Evolutionary conservation across 225 moss, liverwort and hornwort genomes (phyloP), one percentile per base, ranked within the genome.

Genomic region (Bryum argenteum): DNA sequence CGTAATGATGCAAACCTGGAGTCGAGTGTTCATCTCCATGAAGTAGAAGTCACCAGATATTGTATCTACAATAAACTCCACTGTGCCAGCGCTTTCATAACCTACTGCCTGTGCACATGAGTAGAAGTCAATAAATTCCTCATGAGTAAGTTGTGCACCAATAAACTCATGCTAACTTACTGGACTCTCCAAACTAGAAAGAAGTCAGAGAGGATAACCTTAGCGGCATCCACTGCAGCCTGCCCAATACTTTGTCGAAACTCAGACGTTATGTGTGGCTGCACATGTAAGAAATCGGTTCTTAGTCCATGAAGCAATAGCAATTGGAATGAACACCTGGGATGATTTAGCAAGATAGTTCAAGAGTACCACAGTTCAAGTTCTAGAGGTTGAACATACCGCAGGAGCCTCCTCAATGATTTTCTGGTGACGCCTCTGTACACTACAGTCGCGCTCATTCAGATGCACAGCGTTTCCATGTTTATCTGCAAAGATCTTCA

Each of bases 1-100:
- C 6, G 21, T 24, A 56, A 64, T 56, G 11, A 26, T 43, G 63
- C 51, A 12, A 63, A 93, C 96, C 92, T 98, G 97, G 23, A 98
- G 92, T 38, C 97, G 92, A 65, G 97, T 98, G 76, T 98, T 98
- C 92, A 98, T 98, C 76, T 94, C 97, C 97, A 98, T 98, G 82
- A 98, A 98, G 71, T 89, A 98, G 64, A 98, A 98, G 5, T 91
- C 74, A 57, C 89, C 92, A 13, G 92, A 85, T 8, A 89, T 39
- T 24, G 97, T 94, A 65, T 98, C 97, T 15, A 98, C 86, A 66
- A 98, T 98, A 54, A 98, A 98, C 66, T 98, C 97, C 82, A 98
- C 97, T 24, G 97, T 98, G 70, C 92, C 97, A 50, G 97, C 94
- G 69, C 94, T 98, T 75, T 94, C 92, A 77, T 98, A 98, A 52